Conservation (phyloP, 441 rosid species). For the Erysimum pusillum region DNA sequence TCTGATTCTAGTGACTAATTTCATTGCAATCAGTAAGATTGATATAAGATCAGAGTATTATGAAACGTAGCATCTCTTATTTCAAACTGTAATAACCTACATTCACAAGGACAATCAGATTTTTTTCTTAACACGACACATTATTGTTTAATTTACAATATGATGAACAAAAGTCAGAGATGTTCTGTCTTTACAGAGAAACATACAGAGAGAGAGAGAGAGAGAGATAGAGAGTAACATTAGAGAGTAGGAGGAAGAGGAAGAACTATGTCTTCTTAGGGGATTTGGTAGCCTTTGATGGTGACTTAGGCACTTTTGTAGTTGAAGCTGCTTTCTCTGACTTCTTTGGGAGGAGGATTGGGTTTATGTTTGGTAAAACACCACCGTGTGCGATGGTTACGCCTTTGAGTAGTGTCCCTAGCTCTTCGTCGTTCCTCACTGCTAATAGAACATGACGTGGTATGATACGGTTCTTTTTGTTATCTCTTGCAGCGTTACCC, state of each 20-base stretch:
- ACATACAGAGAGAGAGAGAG: too few relatives aligned
- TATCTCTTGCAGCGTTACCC: constrained; percentile 69
- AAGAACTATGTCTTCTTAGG: constrained; percentile 52
- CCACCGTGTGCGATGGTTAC: constrained; percentile 69
- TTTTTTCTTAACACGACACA: neutral
- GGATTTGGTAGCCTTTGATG: constrained; percentile 61
- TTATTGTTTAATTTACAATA: neutral
- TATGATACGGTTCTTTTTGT: constrained; percentile 68
- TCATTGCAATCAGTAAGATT: too few relatives aligned
- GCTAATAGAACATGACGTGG: constrained; percentile 65
- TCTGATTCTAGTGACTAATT: too few relatives aligned
- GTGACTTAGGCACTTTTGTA: constrained; percentile 52
- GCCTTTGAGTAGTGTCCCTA: constrained; percentile 60
- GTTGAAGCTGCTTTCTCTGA: constrained; percentile 46
- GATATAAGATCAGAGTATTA: neutral
- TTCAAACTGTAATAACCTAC: neutral
- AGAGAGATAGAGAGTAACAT: too few relatives aligned
- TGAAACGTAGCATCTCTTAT: neutral
- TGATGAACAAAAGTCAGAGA: neutral
- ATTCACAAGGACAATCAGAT: neutral
- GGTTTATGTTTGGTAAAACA: constrained; percentile 61
- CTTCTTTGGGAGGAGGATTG: constrained; percentile 57
- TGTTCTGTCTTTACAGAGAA: constrained; percentile 29
- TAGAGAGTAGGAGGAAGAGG: neutral
- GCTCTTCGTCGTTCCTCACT: constrained; percentile 68